Base-by-base conservation (phyloP, 441 rosid species). In the Biscutella laevigata region DNA sequence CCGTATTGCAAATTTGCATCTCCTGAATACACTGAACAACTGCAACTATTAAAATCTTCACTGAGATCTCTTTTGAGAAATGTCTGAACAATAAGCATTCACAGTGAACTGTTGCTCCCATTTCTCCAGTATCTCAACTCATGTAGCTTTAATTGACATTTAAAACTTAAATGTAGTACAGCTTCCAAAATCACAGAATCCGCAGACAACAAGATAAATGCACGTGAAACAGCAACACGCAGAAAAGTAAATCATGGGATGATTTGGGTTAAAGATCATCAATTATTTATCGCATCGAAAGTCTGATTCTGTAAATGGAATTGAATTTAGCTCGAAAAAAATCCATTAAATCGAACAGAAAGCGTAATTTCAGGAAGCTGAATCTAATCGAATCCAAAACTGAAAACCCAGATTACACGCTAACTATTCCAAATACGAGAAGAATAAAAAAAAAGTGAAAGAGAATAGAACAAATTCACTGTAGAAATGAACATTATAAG, bases 91-190 rank as follows among this genome's bases (percentile, higher is more conserved):
- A n/a, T n/a, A n/a, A n/a, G n/a, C n/a, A n/a, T n/a, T n/a, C n/a
- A n/a, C n/a, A n/a, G n/a, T n/a, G n/a, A n/a, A 79, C 84, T 71
- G 71, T 76, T 74, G 82, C 75, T 77, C 86, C 86, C 88, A 83
- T 83, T 59, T 80, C 89, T 88, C 38, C 25, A 24, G 21, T 9
- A 21, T 40, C 21, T 40, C 11, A 54, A 33, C 33, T 59, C 40
- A 5, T 37, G 5, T n/a, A 45, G 21, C 33, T 55, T 54, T 46
- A 28, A 47, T 46, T 27, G 19, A 41, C 10, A 17, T 30, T 2
- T 9, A 35, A 39, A 19, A 16, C 42, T n/a, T n/a, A n/a, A n/a
- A n/a, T n/a, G n/a, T 10, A 2, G 4, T 28, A 29, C 26, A 47
- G 14, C 29, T 26, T 25, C 19, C n/a, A 39, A 24, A 56, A 45